Evolutionary conservation across 768 basidiomycete species (phyloP).

Genomic region (Trametes punicea): DNA sequence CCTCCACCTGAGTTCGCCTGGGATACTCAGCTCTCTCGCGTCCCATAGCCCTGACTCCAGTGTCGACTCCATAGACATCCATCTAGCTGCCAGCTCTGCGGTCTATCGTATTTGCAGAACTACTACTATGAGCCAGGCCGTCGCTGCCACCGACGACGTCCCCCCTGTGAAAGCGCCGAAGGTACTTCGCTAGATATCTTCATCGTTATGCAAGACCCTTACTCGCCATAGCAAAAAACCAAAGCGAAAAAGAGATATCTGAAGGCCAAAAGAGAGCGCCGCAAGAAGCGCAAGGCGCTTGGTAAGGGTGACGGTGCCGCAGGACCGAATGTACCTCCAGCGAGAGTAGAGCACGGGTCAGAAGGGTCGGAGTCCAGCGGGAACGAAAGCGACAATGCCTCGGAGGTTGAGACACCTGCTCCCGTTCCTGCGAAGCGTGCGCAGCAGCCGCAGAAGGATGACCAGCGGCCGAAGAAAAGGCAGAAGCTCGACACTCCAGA

Average conservation of each 20-base stretch:
- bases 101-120: background rate
- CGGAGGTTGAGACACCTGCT: constrained; percentile 2
- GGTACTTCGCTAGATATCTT: constrained; percentile 3
- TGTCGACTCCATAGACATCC: too few relatives aligned
- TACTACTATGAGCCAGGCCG: background rate
- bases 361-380: constrained; percentile 10
- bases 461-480: constrained; percentile 43
- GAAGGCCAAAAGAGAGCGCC: constrained; percentile 65
- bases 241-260: constrained; percentile 72
- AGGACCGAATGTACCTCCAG: background rate
- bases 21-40: too few relatives aligned
- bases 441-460: constrained; percentile 14
- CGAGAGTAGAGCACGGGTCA: background rate
- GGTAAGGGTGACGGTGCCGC: background rate
- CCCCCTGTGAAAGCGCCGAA: constrained; percentile 16
- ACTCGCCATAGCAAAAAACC: constrained; percentile 48
- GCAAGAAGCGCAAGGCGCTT: constrained; percentile 45
- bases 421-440: background rate
- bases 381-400: constrained; percentile 23
- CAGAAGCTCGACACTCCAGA: constrained; percentile 34
- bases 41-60: too few relatives aligned
- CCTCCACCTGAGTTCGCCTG: too few relatives aligned
- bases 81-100: background rate
- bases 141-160: background rate
- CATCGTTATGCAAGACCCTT: background rate